phyloP scores from a whole-genome alignment of 257 asterid genomes.

The Orobanche coerulescens region DNA sequence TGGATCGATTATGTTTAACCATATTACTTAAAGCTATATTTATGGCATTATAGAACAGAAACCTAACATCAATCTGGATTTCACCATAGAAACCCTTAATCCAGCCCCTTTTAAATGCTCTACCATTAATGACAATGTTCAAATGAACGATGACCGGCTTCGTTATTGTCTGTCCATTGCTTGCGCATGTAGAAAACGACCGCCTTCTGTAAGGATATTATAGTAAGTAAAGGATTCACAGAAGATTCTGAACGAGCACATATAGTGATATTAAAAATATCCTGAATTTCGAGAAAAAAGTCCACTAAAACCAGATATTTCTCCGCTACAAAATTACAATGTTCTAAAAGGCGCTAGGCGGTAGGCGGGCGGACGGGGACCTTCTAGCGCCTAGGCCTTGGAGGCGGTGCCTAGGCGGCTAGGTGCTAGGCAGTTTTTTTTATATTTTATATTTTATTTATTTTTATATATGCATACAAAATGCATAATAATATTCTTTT shows the following conservation, averaged over 20 bases:
- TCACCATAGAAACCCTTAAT: slow-evolving; percentile 24
- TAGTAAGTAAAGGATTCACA: background rate
- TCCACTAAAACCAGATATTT: background rate
- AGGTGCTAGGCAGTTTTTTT: no score
- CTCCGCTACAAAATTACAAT: no score
- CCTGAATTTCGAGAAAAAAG: background rate
- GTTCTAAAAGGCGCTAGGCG: no score
- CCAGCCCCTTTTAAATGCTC: slow-evolving; percentile 22
- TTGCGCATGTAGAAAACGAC: slow-evolving; percentile 59
- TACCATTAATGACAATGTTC: background rate
- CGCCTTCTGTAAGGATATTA: slow-evolving; percentile 38
- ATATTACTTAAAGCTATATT: slow-evolving; percentile 17
- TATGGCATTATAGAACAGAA: slow-evolving; percentile 47
- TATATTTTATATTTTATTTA: no score
- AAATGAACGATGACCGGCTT: slow-evolving; percentile 5
- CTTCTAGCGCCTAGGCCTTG: no score
- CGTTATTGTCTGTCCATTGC: slow-evolving; percentile 52
- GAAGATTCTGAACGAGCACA: background rate
- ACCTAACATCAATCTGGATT: slow-evolving; percentile 30
- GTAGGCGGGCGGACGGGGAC: no score
- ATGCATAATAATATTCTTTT: no score
- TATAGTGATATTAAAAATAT: background rate
- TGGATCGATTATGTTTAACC: slow-evolving; percentile 24
- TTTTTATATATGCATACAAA: no score
- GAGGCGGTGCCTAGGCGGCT: no score